phyloP scores from a whole-genome alignment of 768 basidiomycete species.

The Trametes maxima region DNA sequence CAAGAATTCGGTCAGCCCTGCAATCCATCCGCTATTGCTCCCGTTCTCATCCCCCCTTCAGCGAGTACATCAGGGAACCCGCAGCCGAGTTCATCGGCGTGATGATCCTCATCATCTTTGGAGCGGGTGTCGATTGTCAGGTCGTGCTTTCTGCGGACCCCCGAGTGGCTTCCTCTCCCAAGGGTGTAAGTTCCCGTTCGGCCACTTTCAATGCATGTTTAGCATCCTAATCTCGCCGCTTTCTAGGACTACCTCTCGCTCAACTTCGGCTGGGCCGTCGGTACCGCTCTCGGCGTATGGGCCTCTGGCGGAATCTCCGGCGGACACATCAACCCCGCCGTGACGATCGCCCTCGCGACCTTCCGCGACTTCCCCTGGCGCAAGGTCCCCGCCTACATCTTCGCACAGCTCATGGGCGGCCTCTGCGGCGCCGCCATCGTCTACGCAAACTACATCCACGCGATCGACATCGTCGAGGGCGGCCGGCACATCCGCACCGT shows the following conservation, averaged over 20 bases:
- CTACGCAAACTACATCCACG: constrained; percentile 69
- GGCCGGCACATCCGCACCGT: constrained; percentile 56
- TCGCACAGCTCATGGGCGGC: constrained; percentile 64
- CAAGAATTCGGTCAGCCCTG: constrained; percentile 50
- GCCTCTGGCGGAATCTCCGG: constrained; percentile 67
- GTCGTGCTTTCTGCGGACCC: constrained; percentile 50
- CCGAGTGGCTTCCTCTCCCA: constrained; percentile 47
- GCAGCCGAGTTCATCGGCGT: constrained; percentile 66
- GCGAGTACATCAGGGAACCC: constrained; percentile 52
- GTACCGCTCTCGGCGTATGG: constrained; percentile 70
- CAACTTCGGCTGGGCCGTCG: constrained; percentile 59
- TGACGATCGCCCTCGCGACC: constrained; percentile 69
- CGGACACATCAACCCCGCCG: constrained; percentile 55
- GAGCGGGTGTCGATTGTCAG: constrained; percentile 60
- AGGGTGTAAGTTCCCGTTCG: constrained; percentile 47
- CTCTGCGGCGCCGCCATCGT: constrained; percentile 57
- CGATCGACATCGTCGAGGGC: constrained; percentile 66
- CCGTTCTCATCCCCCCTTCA: not conserved
- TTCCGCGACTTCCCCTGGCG: constrained; percentile 78
- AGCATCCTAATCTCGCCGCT: not conserved
- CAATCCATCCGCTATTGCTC: not conserved
- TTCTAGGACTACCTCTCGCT: constrained; percentile 50
- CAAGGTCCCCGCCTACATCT: constrained; percentile 73
- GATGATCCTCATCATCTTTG: constrained; percentile 60
- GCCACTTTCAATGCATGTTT: not conserved